Conservation (phyloP, 2,329 filamentous ascomycete species). For the Scopulariopsis brevicaulis region DNA sequence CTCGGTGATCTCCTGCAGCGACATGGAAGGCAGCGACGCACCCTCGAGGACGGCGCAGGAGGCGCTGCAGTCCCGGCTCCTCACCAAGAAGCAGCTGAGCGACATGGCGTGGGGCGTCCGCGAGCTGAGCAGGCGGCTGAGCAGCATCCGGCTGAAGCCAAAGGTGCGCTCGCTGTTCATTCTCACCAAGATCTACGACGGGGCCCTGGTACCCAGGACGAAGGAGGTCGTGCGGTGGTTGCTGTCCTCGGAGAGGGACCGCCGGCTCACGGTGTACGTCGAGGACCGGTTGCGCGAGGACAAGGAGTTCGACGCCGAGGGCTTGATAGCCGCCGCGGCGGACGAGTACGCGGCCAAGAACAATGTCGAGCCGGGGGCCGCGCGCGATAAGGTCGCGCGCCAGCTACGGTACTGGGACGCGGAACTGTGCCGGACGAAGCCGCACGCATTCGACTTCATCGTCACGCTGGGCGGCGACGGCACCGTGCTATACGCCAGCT, state of each 20-base stretch:
- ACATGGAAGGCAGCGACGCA: not conserved
- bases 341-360: constrained; percentile 24
- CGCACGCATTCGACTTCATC: constrained; percentile 87
- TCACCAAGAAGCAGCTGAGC: constrained; percentile 88
- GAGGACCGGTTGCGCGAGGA: constrained; percentile 65
- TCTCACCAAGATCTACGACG: constrained; percentile 85
- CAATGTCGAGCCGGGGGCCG: constrained; percentile 18
- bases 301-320: constrained; percentile 60
- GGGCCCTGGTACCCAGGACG: constrained; percentile 65
- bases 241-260: constrained; percentile 55
- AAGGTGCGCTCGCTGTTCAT: constrained; percentile 77
- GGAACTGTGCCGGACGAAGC: constrained; percentile 62
- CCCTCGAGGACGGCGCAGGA: constrained; percentile 9
- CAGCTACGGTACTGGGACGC: constrained; percentile 77
- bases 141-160: constrained; percentile 72
- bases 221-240: constrained; percentile 73
- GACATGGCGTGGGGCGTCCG: constrained; percentile 97
- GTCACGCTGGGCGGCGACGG: constrained; percentile 89
- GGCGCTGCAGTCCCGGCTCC: constrained; percentile 50
- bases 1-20: not conserved
- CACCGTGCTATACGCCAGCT: constrained; percentile 93
- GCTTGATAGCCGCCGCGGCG: constrained; percentile 52
- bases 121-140: constrained; percentile 76
- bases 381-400: constrained; percentile 22
- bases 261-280: constrained; percentile 69